phyloP scores from a whole-genome alignment of 169 alveolate species.

The Eimeria maxima region DNA sequence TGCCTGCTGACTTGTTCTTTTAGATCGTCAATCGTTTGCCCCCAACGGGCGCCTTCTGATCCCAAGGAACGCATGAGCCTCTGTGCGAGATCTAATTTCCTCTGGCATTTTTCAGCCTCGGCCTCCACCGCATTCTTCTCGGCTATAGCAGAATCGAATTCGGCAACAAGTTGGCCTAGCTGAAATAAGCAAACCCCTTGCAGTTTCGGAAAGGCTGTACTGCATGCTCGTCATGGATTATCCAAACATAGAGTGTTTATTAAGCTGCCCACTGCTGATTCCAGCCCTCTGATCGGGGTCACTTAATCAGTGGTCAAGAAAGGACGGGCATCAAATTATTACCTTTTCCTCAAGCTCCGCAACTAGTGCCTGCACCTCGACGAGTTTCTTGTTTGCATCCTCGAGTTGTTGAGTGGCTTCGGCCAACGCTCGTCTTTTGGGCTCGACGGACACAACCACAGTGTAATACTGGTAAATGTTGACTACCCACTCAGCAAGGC shows the following conservation, averaged over 20 bases:
- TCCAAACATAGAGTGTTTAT: background rate
- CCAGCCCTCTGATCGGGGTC: background rate
- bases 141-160: conserved; percentile 95
- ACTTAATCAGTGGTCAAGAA: background rate
- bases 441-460: conserved; percentile 96
- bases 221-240: background rate
- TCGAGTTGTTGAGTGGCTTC: conserved; percentile 96
- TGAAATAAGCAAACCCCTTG: conserved; percentile 2
- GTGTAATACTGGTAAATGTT: conserved; percentile 96
- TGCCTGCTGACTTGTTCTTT: conserved; percentile 85
- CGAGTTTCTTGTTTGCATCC: conserved; percentile 93
- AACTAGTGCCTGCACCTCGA: conserved; percentile 91
- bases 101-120: conserved; percentile 96
- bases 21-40: conserved; percentile 92
- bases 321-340: background rate
- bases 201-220: background rate
- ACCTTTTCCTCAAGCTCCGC: conserved; percentile 88
- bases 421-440: conserved; percentile 95
- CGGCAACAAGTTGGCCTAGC: conserved; percentile 80
- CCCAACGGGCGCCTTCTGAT: conserved; percentile 97
- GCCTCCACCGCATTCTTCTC: conserved; percentile 96
- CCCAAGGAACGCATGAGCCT: conserved; percentile 96
- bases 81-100: conserved; percentile 96
- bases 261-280: no score
- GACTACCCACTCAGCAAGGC: conserved; percentile 91